Base-by-base conservation (phyloP, 1,284 basidiomycete genomes). In the Tetrapyrgos nigripes region DNA sequence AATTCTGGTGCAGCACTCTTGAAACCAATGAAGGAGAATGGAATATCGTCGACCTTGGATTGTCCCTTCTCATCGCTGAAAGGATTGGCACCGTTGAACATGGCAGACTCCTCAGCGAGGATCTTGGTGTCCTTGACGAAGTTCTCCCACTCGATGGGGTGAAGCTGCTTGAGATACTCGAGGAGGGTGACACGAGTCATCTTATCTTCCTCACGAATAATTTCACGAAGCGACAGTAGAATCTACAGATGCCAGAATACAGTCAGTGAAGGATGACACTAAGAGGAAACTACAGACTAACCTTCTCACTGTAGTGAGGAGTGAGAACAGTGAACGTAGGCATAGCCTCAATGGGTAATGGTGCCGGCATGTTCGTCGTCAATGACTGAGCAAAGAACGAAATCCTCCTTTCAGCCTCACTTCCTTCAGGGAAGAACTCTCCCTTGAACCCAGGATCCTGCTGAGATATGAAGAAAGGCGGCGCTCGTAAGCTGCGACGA, bases 101-200 rank as follows among this genome's bases (percentile, higher is more conserved):
- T 89, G 40, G 89, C 88, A 13, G 94, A 93, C 76, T 99, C 97
- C 75, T 98, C 96, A 1, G 97, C 97, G 53, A 99, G 83, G 65
- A 99, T 99, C 84, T 97, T 99, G 73, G 97, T 99, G 74, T 99
- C 97, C 80, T 96, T 96, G 70, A 99, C 97, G 66, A 99, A 99
- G 77, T 99, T 99, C 79, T 98, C 95, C 97, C 97, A 99, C 74
- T 99, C 97, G 68, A 99, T 83, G 3, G 96, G 93, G 73, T 99
- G 97, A 49, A 99, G 87, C 76, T 99, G 97, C 79, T 99, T 99
- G 69, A 99, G 84, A 79, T 99, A 98, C 75, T 97, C 96, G 54
- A 98, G 82, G 14, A 98, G 84, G 6, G 96, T 98, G 55, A 97
- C 96, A 53, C 96, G 93, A 9, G 94, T 94, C 72, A 94, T 92